phyloP scores from a whole-genome alignment of 352 stramenopile genomes.

The Globisporangium solare region DNA sequence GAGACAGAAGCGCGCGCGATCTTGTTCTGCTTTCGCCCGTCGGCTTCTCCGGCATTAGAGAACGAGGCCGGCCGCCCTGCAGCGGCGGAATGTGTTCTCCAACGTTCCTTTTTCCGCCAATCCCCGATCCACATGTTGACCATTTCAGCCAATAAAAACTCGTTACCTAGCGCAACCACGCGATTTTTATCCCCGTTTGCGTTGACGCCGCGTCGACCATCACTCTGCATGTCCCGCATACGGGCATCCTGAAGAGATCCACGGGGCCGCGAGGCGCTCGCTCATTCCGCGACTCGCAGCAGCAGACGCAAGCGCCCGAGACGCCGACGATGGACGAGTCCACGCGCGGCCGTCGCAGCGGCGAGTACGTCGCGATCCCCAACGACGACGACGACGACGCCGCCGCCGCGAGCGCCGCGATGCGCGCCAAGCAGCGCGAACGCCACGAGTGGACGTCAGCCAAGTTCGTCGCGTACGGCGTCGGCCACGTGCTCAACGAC shows the following conservation, averaged over 20 bases:
- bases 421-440: constrained; percentile 4
- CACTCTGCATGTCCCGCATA: not conserved
- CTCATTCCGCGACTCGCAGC: constrained; percentile 7
- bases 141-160: not conserved
- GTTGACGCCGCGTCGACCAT: not conserved
- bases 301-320: not conserved
- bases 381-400: constrained; percentile 10
- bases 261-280: too few species aligned
- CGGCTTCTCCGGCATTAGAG: too few species aligned
- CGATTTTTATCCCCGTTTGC: not conserved
- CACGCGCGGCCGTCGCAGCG: not conserved
- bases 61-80: too few species aligned
- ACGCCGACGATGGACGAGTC: not conserved
- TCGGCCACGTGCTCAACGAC: constrained; percentile 85
- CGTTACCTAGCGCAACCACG: not conserved
- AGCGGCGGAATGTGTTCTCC: constrained; percentile 12
- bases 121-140: not conserved
- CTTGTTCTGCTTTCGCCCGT: too few species aligned
- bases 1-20: too few species aligned
- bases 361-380: constrained; percentile 15
- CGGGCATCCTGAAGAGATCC: not conserved
- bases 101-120: constrained; percentile 3
- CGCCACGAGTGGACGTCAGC: constrained; percentile 41
- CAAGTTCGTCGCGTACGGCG: constrained; percentile 69
- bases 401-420: constrained; percentile 4